Conservation (phyloP, 306 rosid species). For the Vachellia pachyceras region DNA sequence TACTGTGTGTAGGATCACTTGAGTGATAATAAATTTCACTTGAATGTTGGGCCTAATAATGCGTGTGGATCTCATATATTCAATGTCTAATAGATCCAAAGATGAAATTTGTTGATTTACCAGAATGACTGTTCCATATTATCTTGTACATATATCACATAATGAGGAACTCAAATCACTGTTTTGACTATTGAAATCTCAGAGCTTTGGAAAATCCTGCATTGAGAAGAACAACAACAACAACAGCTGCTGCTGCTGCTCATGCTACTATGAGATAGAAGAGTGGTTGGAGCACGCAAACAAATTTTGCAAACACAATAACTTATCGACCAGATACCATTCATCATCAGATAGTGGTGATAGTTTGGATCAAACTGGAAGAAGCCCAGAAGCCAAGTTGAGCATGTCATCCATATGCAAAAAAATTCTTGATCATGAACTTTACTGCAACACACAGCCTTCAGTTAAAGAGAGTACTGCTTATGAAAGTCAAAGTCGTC, state of each 20-base stretch:
- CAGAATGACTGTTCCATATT: background rate
- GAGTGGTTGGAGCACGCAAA: slow-evolving; percentile 58
- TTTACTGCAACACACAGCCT: slow-evolving; percentile 35
- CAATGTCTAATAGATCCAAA: background rate
- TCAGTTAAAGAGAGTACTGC: slow-evolving; percentile 50
- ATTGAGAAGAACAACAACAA: slow-evolving; percentile 30
- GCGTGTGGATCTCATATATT: background rate
- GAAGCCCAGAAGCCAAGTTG: slow-evolving; percentile 19
- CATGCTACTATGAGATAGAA: slow-evolving; percentile 48
- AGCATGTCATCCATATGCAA: slow-evolving; percentile 37
- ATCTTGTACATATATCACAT: background rate
- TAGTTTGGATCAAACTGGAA: background rate
- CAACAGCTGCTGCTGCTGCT: slow-evolving; percentile 18
- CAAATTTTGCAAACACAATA: slow-evolving; percentile 37
- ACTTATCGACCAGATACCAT: slow-evolving; percentile 25
- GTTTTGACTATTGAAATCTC: slow-evolving; percentile 11
- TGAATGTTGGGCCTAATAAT: background rate
- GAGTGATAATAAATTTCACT: background rate
- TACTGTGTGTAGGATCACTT: background rate
- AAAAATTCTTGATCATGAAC: slow-evolving; percentile 30
- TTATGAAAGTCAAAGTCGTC: slow-evolving; percentile 40
- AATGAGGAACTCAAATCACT: background rate
- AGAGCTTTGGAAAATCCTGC: slow-evolving; percentile 39
- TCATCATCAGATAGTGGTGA: slow-evolving; percentile 12
- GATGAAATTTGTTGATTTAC: slow-evolving; percentile 11